phyloP scores from a whole-genome alignment of 257 asterid genomes.

The Salvia rosmarinus region DNA sequence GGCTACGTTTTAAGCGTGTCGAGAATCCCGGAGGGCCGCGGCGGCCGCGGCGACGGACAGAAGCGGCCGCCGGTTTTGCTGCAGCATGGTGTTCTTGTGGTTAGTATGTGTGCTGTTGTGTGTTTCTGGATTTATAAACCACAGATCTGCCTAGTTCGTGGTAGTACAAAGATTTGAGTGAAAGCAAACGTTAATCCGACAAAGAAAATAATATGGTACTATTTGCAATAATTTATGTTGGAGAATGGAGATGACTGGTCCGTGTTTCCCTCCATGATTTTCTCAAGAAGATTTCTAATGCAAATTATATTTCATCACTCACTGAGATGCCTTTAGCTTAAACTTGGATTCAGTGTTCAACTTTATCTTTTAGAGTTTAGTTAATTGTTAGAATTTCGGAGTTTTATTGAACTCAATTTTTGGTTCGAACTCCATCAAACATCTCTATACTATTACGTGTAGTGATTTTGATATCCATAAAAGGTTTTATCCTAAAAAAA shows the following conservation, averaged over 20 bases:
- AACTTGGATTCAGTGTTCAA: too few species aligned
- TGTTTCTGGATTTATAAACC: background rate
- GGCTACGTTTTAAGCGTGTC: slow-evolving; percentile 69
- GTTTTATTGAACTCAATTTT: too few species aligned
- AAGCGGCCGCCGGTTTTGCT: slow-evolving; percentile 54
- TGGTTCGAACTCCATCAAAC: too few species aligned
- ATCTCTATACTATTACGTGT: background rate
- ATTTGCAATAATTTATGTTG: slow-evolving; percentile 31
- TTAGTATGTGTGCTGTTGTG: slow-evolving; percentile 37
- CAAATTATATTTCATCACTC: too few species aligned
- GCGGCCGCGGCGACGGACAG: slow-evolving; percentile 35
- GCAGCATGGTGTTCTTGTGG: slow-evolving; percentile 81
- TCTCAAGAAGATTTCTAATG: too few species aligned
- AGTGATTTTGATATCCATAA: background rate
- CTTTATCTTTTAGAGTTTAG: too few species aligned
- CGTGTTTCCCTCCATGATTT: background rate
- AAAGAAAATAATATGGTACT: background rate
- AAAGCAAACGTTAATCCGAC: slow-evolving; percentile 19
- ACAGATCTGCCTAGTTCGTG: slow-evolving; percentile 22
- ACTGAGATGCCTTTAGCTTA: too few species aligned
- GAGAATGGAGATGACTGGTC: background rate
- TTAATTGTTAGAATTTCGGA: too few species aligned
- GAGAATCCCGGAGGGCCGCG: slow-evolving; percentile 59
- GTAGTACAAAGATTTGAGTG: background rate
- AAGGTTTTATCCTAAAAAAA: background rate